These are phyloP conservation scores for Escallonia rubra DNA, from an alignment of 129 eudicot genomes.

Conservation along the genomic window DNA sequence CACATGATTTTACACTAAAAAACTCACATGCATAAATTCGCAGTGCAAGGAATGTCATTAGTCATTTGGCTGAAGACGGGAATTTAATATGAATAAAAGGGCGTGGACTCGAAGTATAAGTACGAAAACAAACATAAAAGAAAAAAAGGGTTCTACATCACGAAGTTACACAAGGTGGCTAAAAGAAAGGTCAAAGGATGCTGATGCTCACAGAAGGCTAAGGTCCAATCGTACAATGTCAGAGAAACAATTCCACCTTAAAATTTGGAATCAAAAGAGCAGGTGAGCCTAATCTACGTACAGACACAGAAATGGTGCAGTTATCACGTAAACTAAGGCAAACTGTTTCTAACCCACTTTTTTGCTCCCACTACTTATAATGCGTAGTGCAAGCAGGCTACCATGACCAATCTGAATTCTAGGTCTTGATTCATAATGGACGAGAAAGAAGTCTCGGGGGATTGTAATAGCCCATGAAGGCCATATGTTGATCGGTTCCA, in stretches of 20 bases:
- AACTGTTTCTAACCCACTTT: constrained; percentile 39
- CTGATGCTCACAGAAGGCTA: not conserved
- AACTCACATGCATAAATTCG: too few relatives aligned
- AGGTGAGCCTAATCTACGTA: constrained; percentile 42
- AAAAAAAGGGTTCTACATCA: too few relatives aligned
- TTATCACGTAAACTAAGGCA: constrained; percentile 22
- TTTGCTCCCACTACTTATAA: not conserved
- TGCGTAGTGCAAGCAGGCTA: not conserved
- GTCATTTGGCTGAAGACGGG: too few relatives aligned
- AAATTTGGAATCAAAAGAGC: constrained; percentile 6
- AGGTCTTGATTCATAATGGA: constrained; percentile 32
- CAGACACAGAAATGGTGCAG: constrained; percentile 34
- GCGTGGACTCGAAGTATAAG: too few relatives aligned
- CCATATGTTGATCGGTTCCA: too few relatives aligned
- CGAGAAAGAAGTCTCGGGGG: constrained; percentile 22
- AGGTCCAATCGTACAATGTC: too few relatives aligned
- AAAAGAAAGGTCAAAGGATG: too few relatives aligned
- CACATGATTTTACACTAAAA: too few relatives aligned
- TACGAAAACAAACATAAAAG: too few relatives aligned
- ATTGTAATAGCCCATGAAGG: constrained; percentile 16
- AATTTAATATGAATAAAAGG: too few relatives aligned
- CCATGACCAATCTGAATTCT: not conserved
- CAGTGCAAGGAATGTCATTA: too few relatives aligned
- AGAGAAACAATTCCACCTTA: not conserved
- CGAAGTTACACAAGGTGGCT: too few relatives aligned